Conservation (phyloP, 495 filamentous ascomycete genomes). For the Lichina pygmaea region DNA sequence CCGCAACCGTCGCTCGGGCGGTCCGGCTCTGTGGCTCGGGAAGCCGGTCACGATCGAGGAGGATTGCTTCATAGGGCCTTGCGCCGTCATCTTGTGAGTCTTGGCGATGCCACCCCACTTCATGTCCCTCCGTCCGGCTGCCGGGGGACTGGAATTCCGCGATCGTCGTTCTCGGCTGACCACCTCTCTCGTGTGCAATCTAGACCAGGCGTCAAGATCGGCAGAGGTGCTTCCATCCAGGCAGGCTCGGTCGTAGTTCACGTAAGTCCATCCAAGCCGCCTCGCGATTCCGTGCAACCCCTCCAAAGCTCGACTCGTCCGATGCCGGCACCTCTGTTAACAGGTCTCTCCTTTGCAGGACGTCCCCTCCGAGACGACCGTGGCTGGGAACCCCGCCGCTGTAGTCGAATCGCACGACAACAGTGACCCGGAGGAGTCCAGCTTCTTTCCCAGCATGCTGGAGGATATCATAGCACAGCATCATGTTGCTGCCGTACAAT, state of each 20-base stretch:
- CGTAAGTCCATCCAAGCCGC: constrained; percentile 7
- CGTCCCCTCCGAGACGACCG: constrained; percentile 32
- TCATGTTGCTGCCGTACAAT: not conserved
- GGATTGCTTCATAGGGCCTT: constrained; percentile 72
- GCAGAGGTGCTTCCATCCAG: constrained; percentile 11
- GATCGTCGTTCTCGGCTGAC: not conserved
- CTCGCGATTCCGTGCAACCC: not conserved
- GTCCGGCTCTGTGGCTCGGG: constrained; percentile 42
- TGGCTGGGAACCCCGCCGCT: constrained; percentile 30
- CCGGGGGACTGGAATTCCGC: not conserved
- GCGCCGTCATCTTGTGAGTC: constrained; percentile 51
- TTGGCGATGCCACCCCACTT: constrained; percentile 10
- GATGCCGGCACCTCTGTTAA: not conserved
- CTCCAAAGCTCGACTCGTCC: not conserved
- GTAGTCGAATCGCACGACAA: not conserved
- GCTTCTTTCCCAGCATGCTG: too few relatives aligned
- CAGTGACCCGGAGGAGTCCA: too few relatives aligned
- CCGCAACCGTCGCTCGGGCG: constrained; percentile 46
- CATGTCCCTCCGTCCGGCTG: not conserved
- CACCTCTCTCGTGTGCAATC: not conserved
- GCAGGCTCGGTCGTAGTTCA: constrained; percentile 14
- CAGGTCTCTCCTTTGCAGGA: constrained; percentile 15
- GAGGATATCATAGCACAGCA: too few relatives aligned
- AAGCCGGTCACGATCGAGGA: constrained; percentile 57
- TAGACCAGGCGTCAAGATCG: constrained; percentile 11